Conservation (phyloP, 495 filamentous ascomycete genomes). For the Penicillium lividum region DNA sequence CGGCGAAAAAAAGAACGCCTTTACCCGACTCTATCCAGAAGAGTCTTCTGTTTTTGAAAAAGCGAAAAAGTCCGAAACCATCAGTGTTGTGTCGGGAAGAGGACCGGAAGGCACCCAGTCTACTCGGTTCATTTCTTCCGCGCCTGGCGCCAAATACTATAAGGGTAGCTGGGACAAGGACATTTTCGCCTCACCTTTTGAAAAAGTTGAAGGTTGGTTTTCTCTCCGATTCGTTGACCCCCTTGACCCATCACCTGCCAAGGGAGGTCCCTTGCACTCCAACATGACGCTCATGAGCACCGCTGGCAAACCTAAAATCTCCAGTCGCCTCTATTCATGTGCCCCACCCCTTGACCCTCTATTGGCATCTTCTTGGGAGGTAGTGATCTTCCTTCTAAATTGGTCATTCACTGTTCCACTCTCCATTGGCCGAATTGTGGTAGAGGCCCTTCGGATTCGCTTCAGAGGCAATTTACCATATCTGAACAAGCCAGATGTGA, state of each 20-base stretch:
- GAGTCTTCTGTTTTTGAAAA: not conserved
- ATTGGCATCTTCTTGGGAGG: slow-evolving; percentile 4
- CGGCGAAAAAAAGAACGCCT: slow-evolving; percentile 58
- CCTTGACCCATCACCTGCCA: slow-evolving; percentile 1
- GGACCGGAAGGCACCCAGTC: not conserved
- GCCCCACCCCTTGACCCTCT: slow-evolving; percentile 10
- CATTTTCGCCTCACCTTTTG: slow-evolving; percentile 28
- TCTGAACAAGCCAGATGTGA: slow-evolving; percentile 11
- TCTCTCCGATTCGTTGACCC: slow-evolving; percentile 8
- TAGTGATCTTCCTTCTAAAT: not conserved
- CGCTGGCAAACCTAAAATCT: slow-evolving; percentile 7
- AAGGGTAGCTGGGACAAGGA: slow-evolving; percentile 19
- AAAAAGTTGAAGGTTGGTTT: slow-evolving; percentile 24
- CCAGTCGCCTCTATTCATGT: slow-evolving; percentile 16
- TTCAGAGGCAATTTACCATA: slow-evolving; percentile 16
- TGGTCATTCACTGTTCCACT: slow-evolving; percentile 9
- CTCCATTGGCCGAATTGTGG: slow-evolving; percentile 7
- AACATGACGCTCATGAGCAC: slow-evolving; percentile 6
- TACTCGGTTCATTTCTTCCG: slow-evolving; percentile 14
- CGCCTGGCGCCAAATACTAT: slow-evolving; percentile 15
- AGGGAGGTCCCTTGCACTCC: slow-evolving; percentile 10
- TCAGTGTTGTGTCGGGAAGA: not conserved
- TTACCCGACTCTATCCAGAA: slow-evolving; percentile 17
- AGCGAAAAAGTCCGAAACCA: not conserved
- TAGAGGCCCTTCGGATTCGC: slow-evolving; percentile 16